These are phyloP conservation scores for Hymenochaete sp. DNA, from an alignment of 1,284 basidiomycete genomes.

Conservation along the genomic window DNA sequence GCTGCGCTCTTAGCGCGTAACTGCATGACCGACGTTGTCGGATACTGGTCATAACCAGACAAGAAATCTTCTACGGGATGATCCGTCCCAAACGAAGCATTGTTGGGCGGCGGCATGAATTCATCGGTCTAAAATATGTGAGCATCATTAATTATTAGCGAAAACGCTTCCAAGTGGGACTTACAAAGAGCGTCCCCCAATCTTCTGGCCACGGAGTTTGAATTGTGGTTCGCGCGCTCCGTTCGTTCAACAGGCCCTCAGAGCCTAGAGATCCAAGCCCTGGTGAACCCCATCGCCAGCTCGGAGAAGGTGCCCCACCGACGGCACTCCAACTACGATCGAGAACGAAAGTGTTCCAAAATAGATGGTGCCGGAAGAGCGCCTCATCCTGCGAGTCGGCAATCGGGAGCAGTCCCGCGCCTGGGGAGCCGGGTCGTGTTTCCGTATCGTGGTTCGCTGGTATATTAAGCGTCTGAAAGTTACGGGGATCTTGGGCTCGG, in stretches of 20 bases:
- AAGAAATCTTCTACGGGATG: slow-evolving; percentile 13
- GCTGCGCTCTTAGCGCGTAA: slow-evolving; percentile 15
- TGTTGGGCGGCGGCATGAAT: neutral
- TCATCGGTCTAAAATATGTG: neutral
- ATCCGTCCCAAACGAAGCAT: neutral
- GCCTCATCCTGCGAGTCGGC: slow-evolving; percentile 1
- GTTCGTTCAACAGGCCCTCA: neutral
- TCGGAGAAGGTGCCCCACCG: slow-evolving; percentile 3
- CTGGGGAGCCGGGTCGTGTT: neutral
- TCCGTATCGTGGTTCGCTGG: neutral
- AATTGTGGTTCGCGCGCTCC: slow-evolving; percentile 4
- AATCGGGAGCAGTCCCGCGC: slow-evolving; percentile 1
- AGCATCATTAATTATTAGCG: no score
- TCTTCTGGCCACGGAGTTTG: slow-evolving; percentile 14
- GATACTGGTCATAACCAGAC: slow-evolving; percentile 3
- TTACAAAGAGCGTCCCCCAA: slow-evolving; percentile 8
- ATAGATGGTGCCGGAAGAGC: slow-evolving; percentile 9
- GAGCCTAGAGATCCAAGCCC: neutral
- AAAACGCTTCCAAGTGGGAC: neutral
- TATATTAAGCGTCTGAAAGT: neutral
- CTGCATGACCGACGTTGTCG: slow-evolving; percentile 9
- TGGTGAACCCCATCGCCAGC: slow-evolving; percentile 2
- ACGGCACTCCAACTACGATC: slow-evolving; percentile 14
- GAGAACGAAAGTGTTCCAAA: slow-evolving; percentile 17
- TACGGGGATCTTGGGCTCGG: slow-evolving; percentile 1